Conservation (phyloP, 371 early-diverging fungal species). For the Mucor piriformis region DNA sequence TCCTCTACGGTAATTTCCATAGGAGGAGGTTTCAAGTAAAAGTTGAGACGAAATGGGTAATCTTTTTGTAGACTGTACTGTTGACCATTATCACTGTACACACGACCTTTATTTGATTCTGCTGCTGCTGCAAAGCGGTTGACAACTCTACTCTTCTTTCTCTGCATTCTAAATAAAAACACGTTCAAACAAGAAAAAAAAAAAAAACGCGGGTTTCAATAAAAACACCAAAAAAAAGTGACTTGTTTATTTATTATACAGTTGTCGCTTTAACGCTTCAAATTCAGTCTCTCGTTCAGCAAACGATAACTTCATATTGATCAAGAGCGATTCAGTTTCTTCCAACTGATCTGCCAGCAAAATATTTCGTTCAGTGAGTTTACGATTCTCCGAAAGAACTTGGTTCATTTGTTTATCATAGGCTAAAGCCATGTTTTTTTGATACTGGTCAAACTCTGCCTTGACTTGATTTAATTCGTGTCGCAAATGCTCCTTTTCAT, state of each 20-base stretch:
- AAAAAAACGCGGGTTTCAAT: conserved; percentile 13
- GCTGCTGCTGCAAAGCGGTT: conserved; percentile 36
- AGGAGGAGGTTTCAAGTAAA: conserved; percentile 77
- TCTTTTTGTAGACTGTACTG: conserved; percentile 20
- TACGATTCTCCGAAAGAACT: conserved; percentile 41
- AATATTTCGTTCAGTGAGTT: conserved; percentile 54
- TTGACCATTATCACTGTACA: conserved; percentile 13
- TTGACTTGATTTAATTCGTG: conserved; percentile 49
- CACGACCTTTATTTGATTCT: conserved; percentile 6
- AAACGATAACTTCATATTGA: conserved; percentile 63
- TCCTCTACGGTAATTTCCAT: conserved; percentile 87
- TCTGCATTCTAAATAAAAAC: conserved; percentile 18
- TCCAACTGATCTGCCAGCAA: conserved; percentile 60
- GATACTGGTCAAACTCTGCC: conserved; percentile 43
- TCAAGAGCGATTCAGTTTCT: conserved; percentile 63
- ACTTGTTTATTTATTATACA: background rate
- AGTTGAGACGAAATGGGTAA: conserved; percentile 81
- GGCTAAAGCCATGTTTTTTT: conserved; percentile 50
- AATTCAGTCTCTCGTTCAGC: conserved; percentile 75
- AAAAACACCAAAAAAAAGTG: background rate
- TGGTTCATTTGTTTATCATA: conserved; percentile 69
- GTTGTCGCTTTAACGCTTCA: conserved; percentile 50
- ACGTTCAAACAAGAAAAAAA: conserved; percentile 5
- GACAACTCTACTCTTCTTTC: conserved; percentile 19
- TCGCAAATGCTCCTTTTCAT: conserved; percentile 62